Base-by-base conservation (phyloP, 257 asterid genomes). In the Orobanche coerulescens region DNA sequence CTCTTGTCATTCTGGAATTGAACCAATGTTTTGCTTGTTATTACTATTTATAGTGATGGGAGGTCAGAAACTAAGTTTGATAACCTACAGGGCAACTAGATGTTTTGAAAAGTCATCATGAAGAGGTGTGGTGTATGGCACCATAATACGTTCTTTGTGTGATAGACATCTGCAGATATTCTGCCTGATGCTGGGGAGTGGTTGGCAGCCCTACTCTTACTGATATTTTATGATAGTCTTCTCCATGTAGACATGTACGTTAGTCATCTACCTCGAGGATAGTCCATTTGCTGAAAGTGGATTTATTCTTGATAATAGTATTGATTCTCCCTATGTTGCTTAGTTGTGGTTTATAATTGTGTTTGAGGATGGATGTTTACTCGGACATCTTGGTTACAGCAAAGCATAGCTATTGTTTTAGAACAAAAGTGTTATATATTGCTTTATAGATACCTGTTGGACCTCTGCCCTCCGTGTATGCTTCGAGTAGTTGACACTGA, bases 301-400 rank as follows among this genome's bases (percentile, higher is more conserved):
- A 15, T 58, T 30, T 58, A 13, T 25, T 49, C 58, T 50, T 75
- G 62, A 16, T 20, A 51, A 42, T 23, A 39, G 55, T 46, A 36
- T 18, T 64, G 48, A 54, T 47, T 22, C 42, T 43, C 53, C 20
- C 36, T 26, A 42, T n/a, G 55, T 30, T 43, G 23, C 50, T 43
- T 43, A 43, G 50, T 51, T 50, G 11, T 50, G 34, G 39, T 60
- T n/a, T 51, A 9, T 37, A 16, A 46, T 40, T 47, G 49, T 58
- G 56, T 22, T 44, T 49, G 71, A 39, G 56, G 44, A 60, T 58
- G 67, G 67, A 58, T 44, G 61, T 37, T 23, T 47, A 12, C 58
- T 50, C 40, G 47, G 39, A 40, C 20, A 52, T 61, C 43, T 52
- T 10, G 34, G 30, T 18, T 56, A 18, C 75, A 64, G 47, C 37